phyloP scores from a whole-genome alignment of 2,329 filamentous ascomycete genomes.

The Alternaria rosae region DNA sequence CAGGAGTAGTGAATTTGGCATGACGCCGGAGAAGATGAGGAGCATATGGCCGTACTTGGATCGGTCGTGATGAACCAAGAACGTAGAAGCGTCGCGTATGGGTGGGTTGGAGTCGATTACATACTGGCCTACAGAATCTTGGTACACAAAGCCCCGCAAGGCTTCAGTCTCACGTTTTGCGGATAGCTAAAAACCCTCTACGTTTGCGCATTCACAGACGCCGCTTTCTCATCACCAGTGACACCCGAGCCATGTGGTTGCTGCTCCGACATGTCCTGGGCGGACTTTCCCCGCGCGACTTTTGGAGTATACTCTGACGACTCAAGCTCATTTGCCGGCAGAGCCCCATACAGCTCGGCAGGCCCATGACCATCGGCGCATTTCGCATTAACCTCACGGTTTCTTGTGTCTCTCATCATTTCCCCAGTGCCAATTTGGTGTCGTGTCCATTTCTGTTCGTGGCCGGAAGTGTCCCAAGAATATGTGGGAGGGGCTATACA shows the following conservation, averaged over 20 bases:
- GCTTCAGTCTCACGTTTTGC: neutral
- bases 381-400: neutral
- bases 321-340: neutral
- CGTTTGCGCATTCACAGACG: neutral
- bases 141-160: neutral
- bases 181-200: neutral
- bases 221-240: neutral
- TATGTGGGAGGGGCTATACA: neutral
- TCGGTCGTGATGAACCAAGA: fast-evolving
- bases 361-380: neutral
- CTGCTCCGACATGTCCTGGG: neutral
- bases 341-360: neutral
- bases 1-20: constrained; percentile 21
- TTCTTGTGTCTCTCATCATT: neutral
- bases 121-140: neutral
- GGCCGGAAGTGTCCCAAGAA: neutral
- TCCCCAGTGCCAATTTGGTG: neutral
- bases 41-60: constrained; percentile 23
- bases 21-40: constrained; percentile 19
- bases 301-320: neutral
- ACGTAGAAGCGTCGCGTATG: neutral
- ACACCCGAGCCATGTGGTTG: neutral
- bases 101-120: neutral
- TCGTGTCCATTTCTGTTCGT: neutral
- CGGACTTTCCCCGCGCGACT: neutral